These are phyloP conservation scores for Mycena rosella DNA, from an alignment of 768 basidiomycete genomes.

Conservation along the genomic window DNA sequence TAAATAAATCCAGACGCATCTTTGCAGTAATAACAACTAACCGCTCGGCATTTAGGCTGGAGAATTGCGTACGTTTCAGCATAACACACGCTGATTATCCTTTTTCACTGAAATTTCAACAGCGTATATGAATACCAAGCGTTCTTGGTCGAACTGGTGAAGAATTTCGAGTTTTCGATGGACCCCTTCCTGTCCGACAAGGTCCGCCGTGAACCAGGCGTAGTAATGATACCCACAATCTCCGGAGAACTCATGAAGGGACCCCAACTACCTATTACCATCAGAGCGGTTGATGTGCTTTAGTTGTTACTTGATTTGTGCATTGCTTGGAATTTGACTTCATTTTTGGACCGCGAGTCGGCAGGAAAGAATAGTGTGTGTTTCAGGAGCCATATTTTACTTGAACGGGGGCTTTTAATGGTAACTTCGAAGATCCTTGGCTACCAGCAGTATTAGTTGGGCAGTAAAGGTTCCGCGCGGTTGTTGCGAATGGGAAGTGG, in stretches of 20 bases:
- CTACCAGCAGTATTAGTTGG: no score
- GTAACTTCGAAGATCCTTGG: no score
- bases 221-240: conserved; percentile 63
- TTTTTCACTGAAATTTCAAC: not conserved
- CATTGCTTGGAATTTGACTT: no score
- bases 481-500: no score
- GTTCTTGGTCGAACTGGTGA: conserved; percentile 69
- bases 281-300: conserved; percentile 1
- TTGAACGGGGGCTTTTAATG: no score
- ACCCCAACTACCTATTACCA: conserved; percentile 18
- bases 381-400: no score
- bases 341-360: no score
- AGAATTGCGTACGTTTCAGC: conserved; percentile 51
- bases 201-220: conserved; percentile 58
- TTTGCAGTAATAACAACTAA: not conserved
- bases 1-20: not conserved
- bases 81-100: no score
- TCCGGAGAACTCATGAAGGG: conserved; percentile 48
- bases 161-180: conserved; percentile 62
- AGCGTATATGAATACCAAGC: conserved; percentile 66
- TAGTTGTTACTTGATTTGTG: no score
- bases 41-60: conserved; percentile 49
- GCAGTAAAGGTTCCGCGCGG: no score
- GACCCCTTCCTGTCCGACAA: conserved; percentile 49
- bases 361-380: no score